Conservation (phyloP, 225 moss, liverwort and hornwort species). For the Polytrichum commune region DNA sequence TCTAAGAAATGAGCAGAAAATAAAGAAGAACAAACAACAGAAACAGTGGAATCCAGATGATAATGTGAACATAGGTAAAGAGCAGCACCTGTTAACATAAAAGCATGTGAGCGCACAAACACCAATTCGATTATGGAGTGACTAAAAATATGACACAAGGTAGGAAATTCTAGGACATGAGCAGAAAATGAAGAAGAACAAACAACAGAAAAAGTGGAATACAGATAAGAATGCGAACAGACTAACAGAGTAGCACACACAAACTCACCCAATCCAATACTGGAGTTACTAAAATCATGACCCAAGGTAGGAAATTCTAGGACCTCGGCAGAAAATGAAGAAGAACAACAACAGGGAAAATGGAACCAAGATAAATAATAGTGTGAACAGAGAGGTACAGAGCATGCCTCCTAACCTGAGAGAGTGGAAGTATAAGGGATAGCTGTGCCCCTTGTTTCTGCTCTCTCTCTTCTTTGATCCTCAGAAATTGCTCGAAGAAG, state of each 20-base stretch:
- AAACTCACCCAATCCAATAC: no score
- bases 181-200: conserved; percentile 4
- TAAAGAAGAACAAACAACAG: not conserved
- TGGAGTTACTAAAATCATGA: not conserved
- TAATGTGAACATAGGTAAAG: no score
- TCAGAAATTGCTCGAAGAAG: conserved; percentile 83
- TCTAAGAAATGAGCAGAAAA: not conserved
- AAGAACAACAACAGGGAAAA: conserved; percentile 9
- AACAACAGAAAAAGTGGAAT: no score
- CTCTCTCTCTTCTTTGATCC: conserved; percentile 81
- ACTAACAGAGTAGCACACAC: no score
- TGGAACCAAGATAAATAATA: no score
- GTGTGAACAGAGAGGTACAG: no score
- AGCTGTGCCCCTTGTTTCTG: conserved; percentile 79
- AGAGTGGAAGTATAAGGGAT: conserved; percentile 80
- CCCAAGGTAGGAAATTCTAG: not conserved
- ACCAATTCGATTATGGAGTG: not conserved
- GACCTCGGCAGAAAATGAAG: not conserved
- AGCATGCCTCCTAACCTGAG: conserved; percentile 26
- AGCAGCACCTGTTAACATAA: no score
- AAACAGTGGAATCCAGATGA: no score
- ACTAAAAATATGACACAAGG: not conserved
- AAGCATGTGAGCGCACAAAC: no score
- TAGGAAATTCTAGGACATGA: not conserved
- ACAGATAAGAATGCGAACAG: no score